A percentile compares a stretch with the other conserved stretches of the same genome.
Conservation (phyloP, 768 basidiomycete species). For the Pleurotus eryngii region DNA sequence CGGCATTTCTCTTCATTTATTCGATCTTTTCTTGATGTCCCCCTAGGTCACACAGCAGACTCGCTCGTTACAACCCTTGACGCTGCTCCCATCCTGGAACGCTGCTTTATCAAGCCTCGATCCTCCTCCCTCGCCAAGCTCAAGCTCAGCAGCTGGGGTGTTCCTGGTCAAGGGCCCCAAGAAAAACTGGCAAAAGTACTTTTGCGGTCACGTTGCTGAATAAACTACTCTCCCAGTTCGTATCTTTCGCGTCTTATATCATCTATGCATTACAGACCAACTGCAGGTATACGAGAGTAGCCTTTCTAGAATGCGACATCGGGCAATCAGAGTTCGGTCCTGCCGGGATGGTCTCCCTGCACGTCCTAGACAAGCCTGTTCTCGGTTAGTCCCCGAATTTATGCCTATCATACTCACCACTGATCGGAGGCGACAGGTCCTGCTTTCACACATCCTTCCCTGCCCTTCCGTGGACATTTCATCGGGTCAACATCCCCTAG, state of each 20-base stretch:
- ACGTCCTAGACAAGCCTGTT: conserved; percentile 59
- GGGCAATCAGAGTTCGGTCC: conserved; percentile 95
- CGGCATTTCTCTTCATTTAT: conserved; percentile 12
- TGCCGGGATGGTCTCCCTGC: conserved; percentile 80
- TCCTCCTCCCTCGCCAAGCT: conserved; percentile 1
- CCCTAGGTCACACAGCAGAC: conserved; percentile 31
- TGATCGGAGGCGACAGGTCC: conserved; percentile 52
- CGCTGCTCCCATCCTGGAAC: conserved; percentile 36
- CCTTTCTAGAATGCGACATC: conserved; percentile 88
- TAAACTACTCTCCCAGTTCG: conserved; percentile 55
- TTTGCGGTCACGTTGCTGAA: conserved; percentile 77
- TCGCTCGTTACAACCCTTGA: conserved; percentile 36
- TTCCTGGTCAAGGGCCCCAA: conserved; percentile 83
- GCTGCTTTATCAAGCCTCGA: conserved; percentile 23
- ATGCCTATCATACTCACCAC: not conserved
- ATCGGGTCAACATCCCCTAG: conserved; percentile 78
- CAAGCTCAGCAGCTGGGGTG: conserved; percentile 21
- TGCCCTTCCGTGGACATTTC: conserved; percentile 76
- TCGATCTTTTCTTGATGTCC: not conserved
- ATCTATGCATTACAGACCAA: not conserved
- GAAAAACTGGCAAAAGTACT: conserved; percentile 88
- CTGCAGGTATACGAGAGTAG: conserved; percentile 72
- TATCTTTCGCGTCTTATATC: conserved; percentile 4
- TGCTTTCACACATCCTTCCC: conserved; percentile 77
- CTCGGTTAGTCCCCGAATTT: conserved; percentile 51